Evolutionary conservation across 352 stramenopile species (phyloP).

Genomic region (Thalassiosira mediterranea): DNA sequence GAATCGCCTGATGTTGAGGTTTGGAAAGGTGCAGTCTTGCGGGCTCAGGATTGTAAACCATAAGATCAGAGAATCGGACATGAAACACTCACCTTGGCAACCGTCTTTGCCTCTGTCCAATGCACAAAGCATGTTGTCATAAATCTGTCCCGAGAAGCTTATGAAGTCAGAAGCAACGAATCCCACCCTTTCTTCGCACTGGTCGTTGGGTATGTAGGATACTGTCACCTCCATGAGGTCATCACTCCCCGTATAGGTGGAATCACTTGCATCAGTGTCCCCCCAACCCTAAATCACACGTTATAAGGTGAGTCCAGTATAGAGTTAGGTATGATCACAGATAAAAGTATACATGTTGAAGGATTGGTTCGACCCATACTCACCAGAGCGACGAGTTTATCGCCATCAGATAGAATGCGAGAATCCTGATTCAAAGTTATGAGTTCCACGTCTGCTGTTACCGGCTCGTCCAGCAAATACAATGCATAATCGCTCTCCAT

Average conservation of each 20-base stretch:
- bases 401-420: not conserved
- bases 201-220: not conserved
- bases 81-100: constrained; percentile 11
- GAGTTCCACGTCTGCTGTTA: not conserved
- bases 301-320: no score
- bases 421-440: not conserved
- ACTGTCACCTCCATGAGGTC: constrained; percentile 3
- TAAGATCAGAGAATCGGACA: no score
- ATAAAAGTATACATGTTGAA: no score
- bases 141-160: not conserved
- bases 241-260: not conserved
- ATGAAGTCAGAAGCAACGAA: not conserved
- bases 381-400: constrained; percentile 1
- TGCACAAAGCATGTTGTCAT: constrained; percentile 8
- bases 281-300: constrained; percentile 7
- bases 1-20: not conserved
- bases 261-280: not conserved
- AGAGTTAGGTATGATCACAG: no score
- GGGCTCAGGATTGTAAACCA: no score
- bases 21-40: no score
- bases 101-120: not conserved
- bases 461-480: not conserved
- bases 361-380: no score
- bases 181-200: not conserved
- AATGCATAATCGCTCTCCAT: constrained; percentile 9